phyloP scores from a whole-genome alignment of 805 yeast species.

The Monosporozyma aquatica region DNA sequence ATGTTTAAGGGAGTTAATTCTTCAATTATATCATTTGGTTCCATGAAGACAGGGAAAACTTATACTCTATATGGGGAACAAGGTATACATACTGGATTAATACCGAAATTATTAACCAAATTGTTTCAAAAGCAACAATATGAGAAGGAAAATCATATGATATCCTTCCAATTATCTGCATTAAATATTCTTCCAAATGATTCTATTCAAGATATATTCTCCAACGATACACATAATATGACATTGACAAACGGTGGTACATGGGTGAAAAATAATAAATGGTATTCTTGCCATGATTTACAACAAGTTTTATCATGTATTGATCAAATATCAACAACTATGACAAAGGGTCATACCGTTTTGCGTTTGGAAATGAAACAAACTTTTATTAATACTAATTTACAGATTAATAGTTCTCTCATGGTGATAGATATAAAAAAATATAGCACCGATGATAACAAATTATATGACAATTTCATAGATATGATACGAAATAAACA shows the following conservation, averaged over 20 bases:
- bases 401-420: neutral
- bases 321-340: neutral
- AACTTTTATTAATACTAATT: neutral
- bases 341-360: neutral
- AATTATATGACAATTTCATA: neutral
- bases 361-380: neutral
- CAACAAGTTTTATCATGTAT: neutral
- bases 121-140: too few relatives aligned
- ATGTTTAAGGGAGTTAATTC: slow-evolving; percentile 56
- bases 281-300: slow-evolving; percentile 25
- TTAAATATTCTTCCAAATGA: slow-evolving; percentile 77
- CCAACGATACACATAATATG: neutral
- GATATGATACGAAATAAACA: neutral
- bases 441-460: neutral
- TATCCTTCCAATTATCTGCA: slow-evolving; percentile 59
- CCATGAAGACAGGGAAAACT: slow-evolving; percentile 70
- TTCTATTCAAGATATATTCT: slow-evolving; percentile 50
- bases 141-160: too few relatives aligned
- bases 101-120: slow-evolving; percentile 68
- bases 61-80: slow-evolving; percentile 61
- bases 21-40: slow-evolving; percentile 71
- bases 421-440: neutral
- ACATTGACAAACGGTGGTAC: slow-evolving; percentile 33
- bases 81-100: slow-evolving; percentile 44
- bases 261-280: slow-evolving; percentile 20